These are phyloP conservation scores for Miscanthus sacchariflorus DNA, from an alignment of 202 grass and related monocot species.

Conservation along the genomic window DNA sequence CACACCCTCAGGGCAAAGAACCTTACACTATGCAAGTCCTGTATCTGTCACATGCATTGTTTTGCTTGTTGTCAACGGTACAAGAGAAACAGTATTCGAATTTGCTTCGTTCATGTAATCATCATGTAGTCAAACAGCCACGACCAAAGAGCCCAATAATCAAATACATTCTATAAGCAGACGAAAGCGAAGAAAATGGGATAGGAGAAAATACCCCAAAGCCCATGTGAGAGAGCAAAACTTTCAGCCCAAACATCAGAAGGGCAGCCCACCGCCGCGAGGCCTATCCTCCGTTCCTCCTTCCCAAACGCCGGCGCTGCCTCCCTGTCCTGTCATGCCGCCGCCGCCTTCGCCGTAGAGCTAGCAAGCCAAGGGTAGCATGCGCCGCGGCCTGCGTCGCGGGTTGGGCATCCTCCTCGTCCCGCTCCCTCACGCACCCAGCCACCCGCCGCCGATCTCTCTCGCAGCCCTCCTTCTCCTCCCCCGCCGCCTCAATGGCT, in stretches of 20 bases:
- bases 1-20: not conserved
- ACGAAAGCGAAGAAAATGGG: too few relatives aligned
- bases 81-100: too few relatives aligned
- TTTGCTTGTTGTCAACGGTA: too few relatives aligned
- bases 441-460: conserved; percentile 30
- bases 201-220: not conserved
- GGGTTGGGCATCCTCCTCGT: conserved; percentile 67
- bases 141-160: not conserved
- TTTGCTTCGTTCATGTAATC: too few relatives aligned
- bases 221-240: not conserved
- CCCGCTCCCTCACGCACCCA: conserved; percentile 31
- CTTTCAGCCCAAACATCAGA: conserved; percentile 26
- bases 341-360: conserved; percentile 25
- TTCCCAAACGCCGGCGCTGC: conserved; percentile 33
- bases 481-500: conserved; percentile 42
- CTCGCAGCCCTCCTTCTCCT: conserved; percentile 50
- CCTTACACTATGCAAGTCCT: not conserved
- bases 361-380: conserved; percentile 40
- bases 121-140: too few relatives aligned
- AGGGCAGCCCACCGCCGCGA: conserved; percentile 5
- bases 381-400: conserved; percentile 50
- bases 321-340: conserved; percentile 48
- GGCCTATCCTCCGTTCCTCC: not conserved
- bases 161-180: too few relatives aligned
- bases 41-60: not conserved